A percentile compares a stretch with the other conserved stretches of the same genome.
Conservation (phyloP, 75 land plant genomes). For the Sequoiadendron giganteum region DNA sequence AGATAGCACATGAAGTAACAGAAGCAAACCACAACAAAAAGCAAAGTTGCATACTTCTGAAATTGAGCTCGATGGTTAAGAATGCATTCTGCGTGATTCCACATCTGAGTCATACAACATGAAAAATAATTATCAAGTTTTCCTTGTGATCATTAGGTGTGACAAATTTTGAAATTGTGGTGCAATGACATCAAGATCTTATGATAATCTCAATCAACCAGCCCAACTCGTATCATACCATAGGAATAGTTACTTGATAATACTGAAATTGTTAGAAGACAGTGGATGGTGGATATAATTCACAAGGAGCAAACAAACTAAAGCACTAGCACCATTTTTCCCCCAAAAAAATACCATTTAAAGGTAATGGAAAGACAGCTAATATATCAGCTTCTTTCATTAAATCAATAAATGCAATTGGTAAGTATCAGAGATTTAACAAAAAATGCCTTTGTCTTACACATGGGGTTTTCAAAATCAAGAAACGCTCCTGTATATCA, state of each 20-base stretch:
- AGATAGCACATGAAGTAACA: background rate
- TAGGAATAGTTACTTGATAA: background rate
- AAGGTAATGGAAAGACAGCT: no score
- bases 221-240: background rate
- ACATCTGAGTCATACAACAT: conserved; percentile 48
- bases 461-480: no score
- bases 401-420: no score
- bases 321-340: background rate
- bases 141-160: background rate
- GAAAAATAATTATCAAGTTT: background rate
- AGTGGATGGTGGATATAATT: background rate
- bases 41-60: conserved; percentile 49
- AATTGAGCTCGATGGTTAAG: conserved; percentile 75
- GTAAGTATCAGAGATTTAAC: no score
- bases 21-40: background rate
- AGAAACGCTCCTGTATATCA: no score
- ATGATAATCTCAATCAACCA: background rate
- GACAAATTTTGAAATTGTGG: background rate
- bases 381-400: no score
- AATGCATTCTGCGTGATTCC: conserved; percentile 87
- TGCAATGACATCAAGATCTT: background rate
- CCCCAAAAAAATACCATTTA: no score
- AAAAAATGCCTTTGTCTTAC: no score
- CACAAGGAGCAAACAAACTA: background rate
- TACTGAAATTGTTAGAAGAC: background rate